A percentile compares a stretch with the other conserved stretches of the same genome.
Evolutionary conservation across 2,329 filamentous ascomycete genomes (phyloP).

Genomic region (Pestalotiopsis sp.): DNA sequence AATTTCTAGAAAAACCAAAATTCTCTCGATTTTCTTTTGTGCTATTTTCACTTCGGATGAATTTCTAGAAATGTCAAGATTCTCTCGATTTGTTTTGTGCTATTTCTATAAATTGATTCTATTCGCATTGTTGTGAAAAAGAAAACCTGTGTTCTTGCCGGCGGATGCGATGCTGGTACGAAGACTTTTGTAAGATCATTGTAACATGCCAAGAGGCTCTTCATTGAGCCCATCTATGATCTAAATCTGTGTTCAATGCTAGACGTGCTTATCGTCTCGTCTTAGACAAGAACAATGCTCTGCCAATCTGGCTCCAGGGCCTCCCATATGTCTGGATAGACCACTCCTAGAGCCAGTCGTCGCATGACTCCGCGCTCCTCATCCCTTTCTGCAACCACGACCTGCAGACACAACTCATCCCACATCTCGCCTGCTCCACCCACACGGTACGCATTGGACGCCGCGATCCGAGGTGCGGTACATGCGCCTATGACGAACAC

Average conservation of each 20-base stretch:
- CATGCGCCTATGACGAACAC: not conserved
- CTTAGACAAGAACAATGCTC: not conserved
- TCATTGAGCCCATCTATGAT: not conserved
- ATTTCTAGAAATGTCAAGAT: too few species aligned
- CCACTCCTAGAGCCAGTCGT: not conserved
- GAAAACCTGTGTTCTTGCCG: too few species aligned
- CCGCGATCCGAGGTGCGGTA: not conserved
- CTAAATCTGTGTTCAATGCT: not conserved
- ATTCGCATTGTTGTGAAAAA: too few species aligned
- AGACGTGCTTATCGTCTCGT: too few species aligned
- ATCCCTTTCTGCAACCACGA: not conserved
- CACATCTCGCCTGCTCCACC: not conserved
- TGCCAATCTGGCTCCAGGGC: not conserved
- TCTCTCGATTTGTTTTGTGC: too few species aligned
- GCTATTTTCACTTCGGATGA: too few species aligned
- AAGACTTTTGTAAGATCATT: too few species aligned
- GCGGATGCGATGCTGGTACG: too few species aligned
- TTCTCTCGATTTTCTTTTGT: too few species aligned
- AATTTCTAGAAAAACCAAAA: too few species aligned
- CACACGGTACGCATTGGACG: not conserved
- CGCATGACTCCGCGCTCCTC: not conserved
- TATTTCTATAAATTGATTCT: too few species aligned
- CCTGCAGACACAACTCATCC: not conserved
- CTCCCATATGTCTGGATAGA: not conserved
- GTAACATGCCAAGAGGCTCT: not conserved